phyloP scores from a whole-genome alignment of 176 grass and related monocot species.

The Aegilops tauschii region DNA sequence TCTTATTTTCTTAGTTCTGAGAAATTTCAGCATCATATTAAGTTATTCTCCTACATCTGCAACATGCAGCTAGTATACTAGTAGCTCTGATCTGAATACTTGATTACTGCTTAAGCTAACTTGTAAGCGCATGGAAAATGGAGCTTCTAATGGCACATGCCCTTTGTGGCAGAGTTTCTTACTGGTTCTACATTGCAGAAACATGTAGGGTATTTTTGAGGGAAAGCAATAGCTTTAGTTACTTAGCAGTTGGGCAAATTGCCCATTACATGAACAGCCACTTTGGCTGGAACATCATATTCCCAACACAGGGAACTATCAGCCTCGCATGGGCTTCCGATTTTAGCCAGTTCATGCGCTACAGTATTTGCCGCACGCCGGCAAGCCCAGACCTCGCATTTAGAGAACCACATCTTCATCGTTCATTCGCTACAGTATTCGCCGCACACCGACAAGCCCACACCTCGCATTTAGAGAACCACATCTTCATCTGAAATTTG shows the following conservation, averaged over 20 bases:
- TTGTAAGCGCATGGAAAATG: not conserved
- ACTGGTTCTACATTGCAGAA: not conserved
- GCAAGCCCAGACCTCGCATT: too few species aligned
- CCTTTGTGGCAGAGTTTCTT: not conserved
- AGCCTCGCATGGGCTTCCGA: not conserved
- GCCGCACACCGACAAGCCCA: too few species aligned
- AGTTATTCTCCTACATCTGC: conserved; percentile 13
- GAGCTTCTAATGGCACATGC: not conserved
- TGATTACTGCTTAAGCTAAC: not conserved
- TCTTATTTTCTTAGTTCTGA: conserved; percentile 16
- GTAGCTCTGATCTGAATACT: not conserved
- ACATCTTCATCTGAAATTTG: not conserved
- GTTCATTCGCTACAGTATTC: too few species aligned
- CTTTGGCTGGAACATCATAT: not conserved
- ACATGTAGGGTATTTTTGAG: not conserved
- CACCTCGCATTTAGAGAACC: too few species aligned
- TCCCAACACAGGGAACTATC: not conserved
- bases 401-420: too few species aligned
- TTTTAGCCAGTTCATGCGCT: not conserved
- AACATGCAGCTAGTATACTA: not conserved
- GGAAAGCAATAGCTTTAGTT: not conserved
- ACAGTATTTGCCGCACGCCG: too few species aligned
- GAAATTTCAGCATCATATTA: conserved; percentile 2
- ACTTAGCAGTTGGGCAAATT: not conserved
- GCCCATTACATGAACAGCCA: not conserved